Conservation (phyloP, 352 stramenopile genomes). For the Peronospora farinosa region DNA sequence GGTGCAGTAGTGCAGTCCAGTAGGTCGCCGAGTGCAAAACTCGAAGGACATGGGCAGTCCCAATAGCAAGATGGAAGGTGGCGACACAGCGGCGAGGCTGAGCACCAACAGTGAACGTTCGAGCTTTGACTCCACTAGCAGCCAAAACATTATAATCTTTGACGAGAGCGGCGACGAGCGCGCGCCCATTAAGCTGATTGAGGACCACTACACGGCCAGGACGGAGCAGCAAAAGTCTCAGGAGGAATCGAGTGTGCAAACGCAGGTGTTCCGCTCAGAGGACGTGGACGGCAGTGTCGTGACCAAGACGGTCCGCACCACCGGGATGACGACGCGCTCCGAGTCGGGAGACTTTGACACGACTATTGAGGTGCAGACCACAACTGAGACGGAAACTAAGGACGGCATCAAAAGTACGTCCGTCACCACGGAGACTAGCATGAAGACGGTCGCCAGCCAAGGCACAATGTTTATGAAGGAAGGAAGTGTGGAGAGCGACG, state of each 20-base stretch:
- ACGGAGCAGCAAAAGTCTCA: conserved; percentile 1
- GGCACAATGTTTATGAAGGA: conserved; percentile 1
- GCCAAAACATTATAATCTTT: conserved; percentile 14
- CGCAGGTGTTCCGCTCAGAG: conserved; percentile 9
- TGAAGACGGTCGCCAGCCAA: conserved; percentile 3
- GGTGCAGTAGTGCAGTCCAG: neutral
- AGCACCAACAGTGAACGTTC: conserved; percentile 4
- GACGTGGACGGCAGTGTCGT: conserved; percentile 8
- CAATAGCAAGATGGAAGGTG: conserved; percentile 14
- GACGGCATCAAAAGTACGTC: conserved; percentile 6
- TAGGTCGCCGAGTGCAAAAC: neutral
- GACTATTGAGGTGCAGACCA: conserved; percentile 15
- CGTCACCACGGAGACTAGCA: conserved; percentile 10
- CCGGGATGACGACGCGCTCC: conserved; percentile 5
- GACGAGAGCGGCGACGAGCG: conserved; percentile 12
- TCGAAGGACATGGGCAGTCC: conserved; percentile 14
- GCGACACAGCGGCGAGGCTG: conserved; percentile 7
- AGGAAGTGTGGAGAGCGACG: neutral
- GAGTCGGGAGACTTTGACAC: conserved; percentile 1
- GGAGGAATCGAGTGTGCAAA: conserved; percentile 6
- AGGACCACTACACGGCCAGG: conserved; percentile 8
- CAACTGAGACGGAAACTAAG: conserved; percentile 7
- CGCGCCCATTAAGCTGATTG: conserved; percentile 8
- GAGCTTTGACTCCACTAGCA: conserved; percentile 14
- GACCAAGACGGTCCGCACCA: conserved; percentile 8